Evolutionary conservation across 176 grass and related monocot species (phyloP).

Genomic region (Eragrostis nindensis): DNA sequence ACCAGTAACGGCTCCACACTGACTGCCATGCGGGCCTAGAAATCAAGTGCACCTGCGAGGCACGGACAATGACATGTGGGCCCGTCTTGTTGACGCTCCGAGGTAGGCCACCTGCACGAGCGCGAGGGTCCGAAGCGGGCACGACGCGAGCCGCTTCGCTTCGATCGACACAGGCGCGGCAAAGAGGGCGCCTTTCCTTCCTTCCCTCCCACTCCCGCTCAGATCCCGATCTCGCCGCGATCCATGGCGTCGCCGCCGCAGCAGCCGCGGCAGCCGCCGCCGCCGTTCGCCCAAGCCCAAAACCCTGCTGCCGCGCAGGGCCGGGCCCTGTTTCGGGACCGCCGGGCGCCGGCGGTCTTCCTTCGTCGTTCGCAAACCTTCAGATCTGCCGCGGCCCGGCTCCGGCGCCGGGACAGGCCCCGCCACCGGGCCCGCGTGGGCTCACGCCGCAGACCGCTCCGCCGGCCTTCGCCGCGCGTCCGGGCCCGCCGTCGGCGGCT

Average conservation of each 20-base stretch:
- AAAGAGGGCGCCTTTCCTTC: neutral
- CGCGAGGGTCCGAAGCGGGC: neutral
- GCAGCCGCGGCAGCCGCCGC: neutral
- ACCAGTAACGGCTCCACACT: neutral
- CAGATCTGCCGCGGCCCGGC: slow-evolving; percentile 56
- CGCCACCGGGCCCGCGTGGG: slow-evolving; percentile 22
- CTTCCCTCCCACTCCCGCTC: neutral
- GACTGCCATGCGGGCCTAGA: neutral
- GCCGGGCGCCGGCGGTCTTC: slow-evolving; percentile 30
- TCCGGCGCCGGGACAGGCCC: neutral
- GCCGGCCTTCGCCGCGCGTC: slow-evolving; percentile 41
- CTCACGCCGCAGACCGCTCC: slow-evolving; percentile 41
- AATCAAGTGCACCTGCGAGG: neutral
- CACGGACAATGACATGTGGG: slow-evolving; percentile 9
- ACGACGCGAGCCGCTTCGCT: neutral
- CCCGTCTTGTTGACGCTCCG: neutral
- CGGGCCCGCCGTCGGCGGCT: neutral
- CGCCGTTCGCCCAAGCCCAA: slow-evolving; percentile 35
- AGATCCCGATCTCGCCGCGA: slow-evolving; percentile 48
- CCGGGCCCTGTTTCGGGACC: neutral
- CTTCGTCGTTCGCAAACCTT: slow-evolving; percentile 53
- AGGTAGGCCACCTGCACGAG: neutral
- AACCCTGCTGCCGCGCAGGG: slow-evolving; percentile 9
- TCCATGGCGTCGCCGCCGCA: slow-evolving; percentile 24
- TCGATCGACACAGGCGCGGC: neutral